A percentile compares a stretch with the other conserved stretches of the same genome.
Evolutionary conservation across 306 rosid species (phyloP).

Genomic region (Malus sieversii): DNA sequence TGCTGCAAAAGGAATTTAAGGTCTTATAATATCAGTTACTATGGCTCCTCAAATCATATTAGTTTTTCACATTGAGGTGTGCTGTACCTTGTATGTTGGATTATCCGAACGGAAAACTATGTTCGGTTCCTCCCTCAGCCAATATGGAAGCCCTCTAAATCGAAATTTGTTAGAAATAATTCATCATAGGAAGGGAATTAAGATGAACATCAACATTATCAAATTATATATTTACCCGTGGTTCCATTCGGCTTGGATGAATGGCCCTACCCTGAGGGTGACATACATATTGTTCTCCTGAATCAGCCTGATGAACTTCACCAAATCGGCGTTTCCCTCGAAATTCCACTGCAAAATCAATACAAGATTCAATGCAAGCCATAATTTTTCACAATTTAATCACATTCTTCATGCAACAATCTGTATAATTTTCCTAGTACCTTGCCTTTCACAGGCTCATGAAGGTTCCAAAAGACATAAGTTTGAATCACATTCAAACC

Average conservation of each 20-base stretch:
- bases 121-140: constrained; percentile 71
- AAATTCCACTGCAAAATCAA: constrained; percentile 40
- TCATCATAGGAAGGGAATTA: background rate
- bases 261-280: constrained; percentile 78
- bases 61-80: background rate
- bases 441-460: constrained; percentile 69
- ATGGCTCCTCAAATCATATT: background rate
- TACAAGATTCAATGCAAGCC: background rate
- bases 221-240: constrained; percentile 51
- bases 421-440: constrained; percentile 19
- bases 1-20: constrained; percentile 28
- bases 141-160: constrained; percentile 86
- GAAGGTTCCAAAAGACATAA: constrained; percentile 88
- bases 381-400: background rate
- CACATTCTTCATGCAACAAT: background rate
- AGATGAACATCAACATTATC: background rate
- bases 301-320: constrained; percentile 52
- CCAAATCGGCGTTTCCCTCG: constrained; percentile 56
- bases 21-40: background rate
- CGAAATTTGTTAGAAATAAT: background rate
- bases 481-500: constrained; percentile 82
- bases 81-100: constrained; percentile 60
- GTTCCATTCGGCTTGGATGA: constrained; percentile 97
- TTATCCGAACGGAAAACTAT: constrained; percentile 66
- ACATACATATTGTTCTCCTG: constrained; percentile 50